phyloP scores from a whole-genome alignment of 345 rosid genomes.

The Euclidium syriacum region DNA sequence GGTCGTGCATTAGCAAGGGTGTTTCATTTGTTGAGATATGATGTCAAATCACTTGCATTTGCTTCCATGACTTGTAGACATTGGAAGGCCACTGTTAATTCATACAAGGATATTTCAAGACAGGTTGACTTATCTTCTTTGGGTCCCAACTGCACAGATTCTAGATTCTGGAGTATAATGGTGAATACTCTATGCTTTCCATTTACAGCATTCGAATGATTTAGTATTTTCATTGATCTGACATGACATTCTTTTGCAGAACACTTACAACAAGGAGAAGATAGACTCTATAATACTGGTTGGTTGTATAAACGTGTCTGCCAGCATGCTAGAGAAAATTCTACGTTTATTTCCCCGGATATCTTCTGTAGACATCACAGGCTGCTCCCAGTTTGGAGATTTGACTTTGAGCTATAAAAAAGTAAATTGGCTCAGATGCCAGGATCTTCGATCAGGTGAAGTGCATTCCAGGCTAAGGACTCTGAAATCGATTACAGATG shows the following conservation, averaged over 20 bases:
- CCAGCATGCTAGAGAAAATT: constrained; percentile 59
- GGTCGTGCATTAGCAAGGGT: constrained; percentile 70
- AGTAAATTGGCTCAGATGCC: constrained; percentile 59
- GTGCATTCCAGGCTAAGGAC: constrained; percentile 51
- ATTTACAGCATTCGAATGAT: constrained; percentile 1
- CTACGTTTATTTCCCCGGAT: constrained; percentile 54
- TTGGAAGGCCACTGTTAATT: constrained; percentile 77
- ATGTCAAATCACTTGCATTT: constrained; percentile 63
- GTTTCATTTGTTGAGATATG: constrained; percentile 80
- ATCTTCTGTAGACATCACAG: constrained; percentile 73
- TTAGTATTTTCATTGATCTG: constrained; percentile 1
- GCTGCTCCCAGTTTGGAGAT: constrained; percentile 80
- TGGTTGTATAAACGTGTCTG: constrained; percentile 76
- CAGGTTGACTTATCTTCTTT: constrained; percentile 74
- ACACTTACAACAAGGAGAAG: constrained; percentile 66
- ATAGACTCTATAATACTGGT: constrained; percentile 61
- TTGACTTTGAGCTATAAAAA: constrained; percentile 50
- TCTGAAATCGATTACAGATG: constrained; percentile 60
- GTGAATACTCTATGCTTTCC: constrained; percentile 39
- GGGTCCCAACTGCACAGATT: constrained; percentile 74
- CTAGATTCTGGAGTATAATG: constrained; percentile 52
- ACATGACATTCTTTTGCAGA: constrained; percentile 56
- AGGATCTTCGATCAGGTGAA: constrained; percentile 40
- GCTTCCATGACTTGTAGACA: constrained; percentile 90
- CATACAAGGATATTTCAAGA: constrained; percentile 69